Base-by-base conservation (phyloP, 805 yeast species). In the Candida ulmi region DNA sequence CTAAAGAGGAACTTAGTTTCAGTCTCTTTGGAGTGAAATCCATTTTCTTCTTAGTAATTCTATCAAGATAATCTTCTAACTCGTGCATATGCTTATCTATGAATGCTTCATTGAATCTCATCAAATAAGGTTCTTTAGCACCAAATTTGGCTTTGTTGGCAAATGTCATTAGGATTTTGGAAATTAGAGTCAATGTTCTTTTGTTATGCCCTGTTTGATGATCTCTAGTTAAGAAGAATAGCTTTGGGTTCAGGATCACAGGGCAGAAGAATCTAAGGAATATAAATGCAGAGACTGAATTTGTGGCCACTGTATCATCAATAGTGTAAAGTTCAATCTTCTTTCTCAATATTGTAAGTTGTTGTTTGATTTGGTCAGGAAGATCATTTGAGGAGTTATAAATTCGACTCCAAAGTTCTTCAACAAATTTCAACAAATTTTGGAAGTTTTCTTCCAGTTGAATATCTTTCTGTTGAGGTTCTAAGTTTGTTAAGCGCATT, bases 251-350 rank as follows among this genome's bases (percentile, higher is more conserved):
- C 54, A 93, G 63, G 23, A 91, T 74, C 0, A 96, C 95, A 0
- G 99, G 98, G 52, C 96, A 88, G 47, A 88, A 74, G 59, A 82
- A 86, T 43, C 96, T 67, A 43, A 91, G 63, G 57, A 91, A 93
- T 11, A 91, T 64, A 52, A 93, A 85, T 1, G 96, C 88, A 17
- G 93, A 75, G 25, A 90, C 63, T 36, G 95, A 84, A 53, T 88
- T 83, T 42, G 83, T 65, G 0, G 88, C 72, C 9, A 66, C 55
- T 6, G 60, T 63, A 0, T 41, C 36, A 51, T 80, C 83, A 12
- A 63, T 68, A 1, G 80, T 77, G 11, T 76, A 74, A 30, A 76
- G 57, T 49, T 83, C 95, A 18, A 87, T 75, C 45, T 76, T 78
- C 18, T 66, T 68, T 40, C 95, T 60, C 40, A 88, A 69, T 21